phyloP scores from a whole-genome alignment of 176 grass and related monocot species.

The Puccinellia tenuiflora region DNA sequence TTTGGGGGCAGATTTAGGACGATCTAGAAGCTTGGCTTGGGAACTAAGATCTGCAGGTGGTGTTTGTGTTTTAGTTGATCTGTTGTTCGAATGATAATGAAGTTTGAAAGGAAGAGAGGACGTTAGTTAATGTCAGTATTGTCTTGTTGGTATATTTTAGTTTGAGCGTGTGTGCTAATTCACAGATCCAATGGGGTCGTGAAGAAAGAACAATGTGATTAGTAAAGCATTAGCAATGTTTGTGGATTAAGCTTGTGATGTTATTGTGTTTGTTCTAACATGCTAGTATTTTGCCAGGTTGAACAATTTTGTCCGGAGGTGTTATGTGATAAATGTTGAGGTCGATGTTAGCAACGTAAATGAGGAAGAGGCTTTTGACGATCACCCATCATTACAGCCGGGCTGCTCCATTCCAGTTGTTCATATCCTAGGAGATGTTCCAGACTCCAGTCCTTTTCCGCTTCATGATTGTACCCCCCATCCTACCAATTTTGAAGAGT shows the following conservation, averaged over 20 bases:
- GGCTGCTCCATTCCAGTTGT: conserved; percentile 49
- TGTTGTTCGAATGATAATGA: not conserved
- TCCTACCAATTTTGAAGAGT: conserved; percentile 39
- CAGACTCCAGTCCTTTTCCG: conserved; percentile 33
- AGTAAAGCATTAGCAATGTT: not conserved
- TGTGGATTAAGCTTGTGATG: not conserved
- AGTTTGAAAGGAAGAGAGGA: not conserved
- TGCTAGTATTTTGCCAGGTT: conserved; percentile 41
- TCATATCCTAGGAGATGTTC: conserved; percentile 50
- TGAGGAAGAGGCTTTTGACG: conserved; percentile 39
- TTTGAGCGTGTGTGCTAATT: not conserved
- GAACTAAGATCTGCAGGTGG: not conserved
- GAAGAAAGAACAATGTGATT: not conserved
- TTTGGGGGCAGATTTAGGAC: not conserved
- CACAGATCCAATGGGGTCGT: not conserved
- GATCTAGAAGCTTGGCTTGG: not conserved
- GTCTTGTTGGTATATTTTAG: not conserved
- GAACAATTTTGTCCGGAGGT: conserved; percentile 44
- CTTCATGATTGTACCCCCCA: conserved; percentile 25
- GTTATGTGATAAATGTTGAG: conserved; percentile 52
- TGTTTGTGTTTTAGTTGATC: not conserved
- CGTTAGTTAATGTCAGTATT: not conserved
- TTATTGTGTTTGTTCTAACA: not conserved
- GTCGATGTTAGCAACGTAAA: conserved; percentile 37
- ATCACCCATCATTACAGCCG: conserved; percentile 27